Evolutionary conservation across 352 stramenopile genomes (phyloP).

Genomic region (Phytophthora cajani): DNA sequence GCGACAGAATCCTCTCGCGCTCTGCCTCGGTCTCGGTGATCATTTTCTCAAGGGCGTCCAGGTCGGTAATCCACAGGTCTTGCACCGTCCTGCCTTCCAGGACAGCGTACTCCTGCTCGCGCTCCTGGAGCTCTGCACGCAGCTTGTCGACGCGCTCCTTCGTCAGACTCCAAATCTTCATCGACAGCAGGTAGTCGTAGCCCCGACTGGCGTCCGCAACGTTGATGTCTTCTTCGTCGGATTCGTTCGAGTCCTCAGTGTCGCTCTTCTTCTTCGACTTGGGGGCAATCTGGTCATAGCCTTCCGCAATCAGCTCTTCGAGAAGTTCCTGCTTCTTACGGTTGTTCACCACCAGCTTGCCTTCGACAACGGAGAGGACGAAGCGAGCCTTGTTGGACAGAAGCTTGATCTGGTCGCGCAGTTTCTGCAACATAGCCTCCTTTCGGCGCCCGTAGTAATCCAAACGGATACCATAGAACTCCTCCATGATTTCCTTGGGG

Average conservation of each 20-base stretch:
- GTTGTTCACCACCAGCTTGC: slow-evolving; percentile 94
- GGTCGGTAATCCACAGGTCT: slow-evolving; percentile 93
- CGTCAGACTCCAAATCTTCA: slow-evolving; percentile 95
- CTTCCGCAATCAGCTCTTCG: slow-evolving; percentile 82
- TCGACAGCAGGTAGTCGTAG: slow-evolving; percentile 97
- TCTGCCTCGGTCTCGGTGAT: slow-evolving; percentile 73
- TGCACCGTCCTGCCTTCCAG: slow-evolving; percentile 87
- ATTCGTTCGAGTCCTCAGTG: slow-evolving; percentile 57
- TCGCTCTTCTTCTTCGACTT: slow-evolving; percentile 59
- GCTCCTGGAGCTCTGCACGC: slow-evolving; percentile 86
- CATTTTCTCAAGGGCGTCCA: slow-evolving; percentile 89
- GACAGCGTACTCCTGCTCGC: slow-evolving; percentile 83
- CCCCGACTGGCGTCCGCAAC: slow-evolving; percentile 50
- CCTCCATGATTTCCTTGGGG: slow-evolving; percentile 93
- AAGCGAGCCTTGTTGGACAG: slow-evolving; percentile 97
- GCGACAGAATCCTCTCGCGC: slow-evolving; percentile 58
- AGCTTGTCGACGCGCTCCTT: slow-evolving; percentile 94
- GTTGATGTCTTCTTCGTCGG: slow-evolving; percentile 57
- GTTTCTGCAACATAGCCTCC: slow-evolving; percentile 80
- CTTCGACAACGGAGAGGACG: slow-evolving; percentile 93
- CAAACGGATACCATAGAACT: slow-evolving; percentile 94
- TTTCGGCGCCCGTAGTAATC: slow-evolving; percentile 95
- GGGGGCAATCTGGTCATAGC: slow-evolving; percentile 86
- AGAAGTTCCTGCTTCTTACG: slow-evolving; percentile 95
- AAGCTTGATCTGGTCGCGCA: slow-evolving; percentile 91